phyloP scores from a whole-genome alignment of 2,329 filamentous ascomycete genomes.

The Lithohypha guttulata region DNA sequence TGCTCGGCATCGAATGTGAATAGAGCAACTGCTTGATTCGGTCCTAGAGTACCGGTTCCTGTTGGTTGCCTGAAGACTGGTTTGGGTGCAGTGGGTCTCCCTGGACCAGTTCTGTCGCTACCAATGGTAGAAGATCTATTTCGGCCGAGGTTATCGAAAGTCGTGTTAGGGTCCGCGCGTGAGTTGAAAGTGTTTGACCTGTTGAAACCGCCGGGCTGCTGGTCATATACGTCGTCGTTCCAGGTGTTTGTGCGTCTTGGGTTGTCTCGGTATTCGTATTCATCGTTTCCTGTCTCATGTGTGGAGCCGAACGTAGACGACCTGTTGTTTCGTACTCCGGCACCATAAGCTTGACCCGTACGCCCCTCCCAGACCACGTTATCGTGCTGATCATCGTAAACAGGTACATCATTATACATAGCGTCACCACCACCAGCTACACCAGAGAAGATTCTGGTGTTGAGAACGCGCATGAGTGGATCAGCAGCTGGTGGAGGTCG shows the following conservation, averaged over 20 bases:
- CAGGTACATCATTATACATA: slow-evolving; percentile 89
- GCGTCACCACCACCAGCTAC: slow-evolving; percentile 42
- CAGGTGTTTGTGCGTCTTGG: slow-evolving; percentile 38
- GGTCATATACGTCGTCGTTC: slow-evolving; percentile 40
- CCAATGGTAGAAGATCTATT: slow-evolving; percentile 31
- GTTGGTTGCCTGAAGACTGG: slow-evolving; percentile 57
- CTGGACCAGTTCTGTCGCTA: slow-evolving; percentile 45
- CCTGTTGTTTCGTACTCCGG: slow-evolving; percentile 47
- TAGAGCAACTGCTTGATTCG: slow-evolving; percentile 78
- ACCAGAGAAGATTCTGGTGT: slow-evolving; percentile 73
- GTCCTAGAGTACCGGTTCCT: slow-evolving; percentile 31
- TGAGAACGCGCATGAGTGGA: slow-evolving; percentile 73
- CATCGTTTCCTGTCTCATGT: slow-evolving; percentile 35
- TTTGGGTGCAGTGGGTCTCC: slow-evolving; percentile 76
- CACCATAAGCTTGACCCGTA: slow-evolving; percentile 58
- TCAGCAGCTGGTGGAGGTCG: slow-evolving; percentile 70
- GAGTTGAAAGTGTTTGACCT: slow-evolving; percentile 24
- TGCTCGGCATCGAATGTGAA: slow-evolving; percentile 94
- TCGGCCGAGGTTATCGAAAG: slow-evolving; percentile 26
- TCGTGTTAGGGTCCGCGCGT: slow-evolving; percentile 27
- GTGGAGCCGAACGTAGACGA: slow-evolving; percentile 45
- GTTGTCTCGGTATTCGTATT: slow-evolving; percentile 47
- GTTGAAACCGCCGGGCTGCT: slow-evolving; percentile 25
- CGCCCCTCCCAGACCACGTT: slow-evolving; percentile 74
- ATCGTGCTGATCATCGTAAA: slow-evolving; percentile 76